Base-by-base conservation (phyloP, 495 filamentous ascomycete genomes). In the Lasiosphaeria miniovina region DNA sequence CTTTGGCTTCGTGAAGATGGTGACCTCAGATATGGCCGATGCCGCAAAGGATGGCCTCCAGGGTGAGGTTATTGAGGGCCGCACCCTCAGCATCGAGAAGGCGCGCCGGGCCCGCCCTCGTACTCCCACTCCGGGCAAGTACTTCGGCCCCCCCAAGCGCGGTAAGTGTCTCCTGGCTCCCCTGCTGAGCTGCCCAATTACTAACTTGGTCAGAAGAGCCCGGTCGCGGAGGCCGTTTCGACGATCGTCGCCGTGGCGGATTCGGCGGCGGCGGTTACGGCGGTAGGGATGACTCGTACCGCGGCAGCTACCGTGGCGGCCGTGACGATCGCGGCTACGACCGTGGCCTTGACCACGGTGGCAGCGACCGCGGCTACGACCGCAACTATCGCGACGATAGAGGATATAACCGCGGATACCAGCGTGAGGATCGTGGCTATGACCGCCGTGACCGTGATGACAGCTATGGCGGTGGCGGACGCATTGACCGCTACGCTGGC, bases 1-100 rank as follows among this genome's bases (percentile, higher is more conserved):
- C 65, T 99, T 99, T 65, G 94, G 95, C 57, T 99, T 99, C 79
- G 95, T 99, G 72, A 98, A 98, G 81, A 97, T 98, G 93, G 85
- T 88, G 45, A 96, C 90, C 59, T 82, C 88, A 35, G 93, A 98
- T 59, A 88, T 93, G 72, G 94, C 94, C 54, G 93, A 97, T 75
- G 92, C 93, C 65, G 95, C 95, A 64, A 96, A 96, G 79, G 95
- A 98, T 61, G 91, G 90, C 58, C 80, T 99, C 49, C 92, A 96
- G 76, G 93, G 94, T 70, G 94, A 97, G 76, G 85, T 90, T 60
- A 91, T 96, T 62, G 93, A 98, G 69, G 95, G 95, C 60, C 90
- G 93, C 65, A 96, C 93, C 58, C 79, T 99, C 61, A 96, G 91
- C 82, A 98, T 99, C 61, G 95, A 99, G 84, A 99, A 98, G 83